Base-by-base conservation (phyloP, 208 protist genomes). In the Trypanosoma platydactyli region DNA sequence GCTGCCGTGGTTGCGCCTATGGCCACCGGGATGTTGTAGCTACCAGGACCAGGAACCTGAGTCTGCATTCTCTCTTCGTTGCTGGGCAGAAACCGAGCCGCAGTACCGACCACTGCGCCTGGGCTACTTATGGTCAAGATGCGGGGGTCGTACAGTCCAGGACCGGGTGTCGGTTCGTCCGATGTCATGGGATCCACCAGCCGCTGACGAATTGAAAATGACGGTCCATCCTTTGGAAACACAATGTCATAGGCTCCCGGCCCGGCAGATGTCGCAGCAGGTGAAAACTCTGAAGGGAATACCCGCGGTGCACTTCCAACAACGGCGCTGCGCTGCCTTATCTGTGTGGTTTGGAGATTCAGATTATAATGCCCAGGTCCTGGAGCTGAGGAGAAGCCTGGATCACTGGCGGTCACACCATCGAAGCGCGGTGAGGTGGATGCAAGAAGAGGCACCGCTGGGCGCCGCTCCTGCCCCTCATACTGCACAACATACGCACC, bases 281-380 rank as follows among this genome's bases (percentile, higher is more conserved):
- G 18, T 30, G 18, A n/a, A 0, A 20, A 20, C 49, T 64, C 60
- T 25, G 68, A 57, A 33, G 11, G 11, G n/a, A 53, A 57, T 30
- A n/a, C 15, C 2, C 71, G 52, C n/a, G 73, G 74, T 4, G 84
- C 84, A 49, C 56, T 71, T 5, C 84, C 80, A 44, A 89, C 56
- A 58, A 84, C 57, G 22, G 66, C 73, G 45, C 77, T 71, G 38
- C 73, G 65, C 18, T 63, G 55, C 44, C 73, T 62, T 24, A 61
- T 50, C 22, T 74, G 30, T 20, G 15, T 53, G 29, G 50, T 12
- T 13, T 53, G 24, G 20, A 24, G 16, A 24, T 46, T 44, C 13
- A 56, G 29, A 54, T 73, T 50, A 67, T 88, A 88, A 11, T 60
- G 62, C 29, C 79, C 82, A 42, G 82, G 82, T 11, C 82, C 81